Percentiles rank a stretch among this genome's conserved stretches.
Conservation (phyloP, 345 rosid species). For the Citrus medica region DNA sequence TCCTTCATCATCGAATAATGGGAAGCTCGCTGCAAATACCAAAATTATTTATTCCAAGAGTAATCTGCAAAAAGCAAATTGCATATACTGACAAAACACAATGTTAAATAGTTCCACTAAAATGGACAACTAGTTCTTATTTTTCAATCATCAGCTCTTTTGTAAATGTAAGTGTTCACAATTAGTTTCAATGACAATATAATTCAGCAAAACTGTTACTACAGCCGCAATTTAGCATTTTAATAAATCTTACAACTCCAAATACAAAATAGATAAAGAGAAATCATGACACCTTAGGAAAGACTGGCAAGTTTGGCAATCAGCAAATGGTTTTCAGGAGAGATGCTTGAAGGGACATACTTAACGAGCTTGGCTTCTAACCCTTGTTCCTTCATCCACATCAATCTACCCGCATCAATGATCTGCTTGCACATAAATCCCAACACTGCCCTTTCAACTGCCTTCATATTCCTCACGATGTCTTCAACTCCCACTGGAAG, state of each 20-base stretch:
- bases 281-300: neutral
- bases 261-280: neutral
- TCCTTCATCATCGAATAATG: neutral
- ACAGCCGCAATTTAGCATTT: neutral
- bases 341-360: slow-evolving; percentile 66
- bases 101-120: neutral
- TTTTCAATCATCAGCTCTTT: neutral
- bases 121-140: neutral
- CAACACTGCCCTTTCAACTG: slow-evolving; percentile 62
- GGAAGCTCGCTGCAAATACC: neutral
- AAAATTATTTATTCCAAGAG: neutral
- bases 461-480: slow-evolving; percentile 57
- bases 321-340: slow-evolving; percentile 81
- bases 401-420: slow-evolving; percentile 75
- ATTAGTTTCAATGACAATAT: neutral
- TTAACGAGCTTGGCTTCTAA: slow-evolving; percentile 58
- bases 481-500: slow-evolving; percentile 49
- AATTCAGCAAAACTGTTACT: neutral
- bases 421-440: slow-evolving; percentile 92
- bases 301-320: slow-evolving; percentile 32
- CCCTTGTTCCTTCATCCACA: slow-evolving; percentile 59
- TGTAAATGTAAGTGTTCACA: neutral
- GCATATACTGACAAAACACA: neutral
- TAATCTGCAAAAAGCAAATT: neutral
- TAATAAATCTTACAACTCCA: slow-evolving; percentile 8